A percentile compares a stretch with the other conserved stretches of the same genome.
Evolutionary conservation across 1,284 basidiomycete species (phyloP).

Genomic region (Boletus sp.): DNA sequence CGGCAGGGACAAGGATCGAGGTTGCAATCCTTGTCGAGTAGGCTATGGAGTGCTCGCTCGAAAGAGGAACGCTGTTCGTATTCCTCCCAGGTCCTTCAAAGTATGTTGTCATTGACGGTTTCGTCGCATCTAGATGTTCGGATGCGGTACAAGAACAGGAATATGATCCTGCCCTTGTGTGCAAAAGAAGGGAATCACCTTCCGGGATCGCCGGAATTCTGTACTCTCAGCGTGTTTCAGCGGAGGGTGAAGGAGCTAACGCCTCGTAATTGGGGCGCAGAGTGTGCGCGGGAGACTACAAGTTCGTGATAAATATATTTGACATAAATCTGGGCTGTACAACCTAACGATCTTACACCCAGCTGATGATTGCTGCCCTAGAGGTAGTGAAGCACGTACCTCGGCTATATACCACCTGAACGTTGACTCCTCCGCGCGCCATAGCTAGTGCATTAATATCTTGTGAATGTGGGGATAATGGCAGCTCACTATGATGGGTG

Average conservation of each 20-base stretch:
- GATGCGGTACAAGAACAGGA: slow-evolving; percentile 73
- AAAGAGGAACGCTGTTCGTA: slow-evolving; percentile 44
- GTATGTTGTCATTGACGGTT: neutral
- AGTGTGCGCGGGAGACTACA: slow-evolving; percentile 41
- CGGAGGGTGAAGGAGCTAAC: slow-evolving; percentile 60
- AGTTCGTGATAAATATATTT: too few relatives aligned
- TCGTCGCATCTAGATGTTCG: slow-evolving; percentile 54
- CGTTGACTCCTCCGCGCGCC: too few relatives aligned
- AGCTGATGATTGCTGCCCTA: too few relatives aligned
- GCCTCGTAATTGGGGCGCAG: slow-evolving; percentile 59
- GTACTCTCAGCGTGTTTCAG: slow-evolving; percentile 66
- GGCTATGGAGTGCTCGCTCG: slow-evolving; percentile 30
- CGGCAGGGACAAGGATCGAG: slow-evolving; percentile 20
- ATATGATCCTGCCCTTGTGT: slow-evolving; percentile 64
- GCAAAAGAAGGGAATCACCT: slow-evolving; percentile 65
- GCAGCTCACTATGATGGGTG: too few relatives aligned
- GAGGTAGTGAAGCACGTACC: too few relatives aligned
- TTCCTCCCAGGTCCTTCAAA: neutral
- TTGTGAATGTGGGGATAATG: too few relatives aligned
- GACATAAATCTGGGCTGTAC: too few relatives aligned
- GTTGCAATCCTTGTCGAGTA: slow-evolving; percentile 37
- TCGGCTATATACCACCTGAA: too few relatives aligned
- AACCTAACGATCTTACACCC: too few relatives aligned
- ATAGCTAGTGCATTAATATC: too few relatives aligned
- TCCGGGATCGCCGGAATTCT: slow-evolving; percentile 71